Percentiles rank a stretch among this genome's conserved stretches.
Conservation (phyloP, 106 monocot species). For the Dioscorea alata region DNA sequence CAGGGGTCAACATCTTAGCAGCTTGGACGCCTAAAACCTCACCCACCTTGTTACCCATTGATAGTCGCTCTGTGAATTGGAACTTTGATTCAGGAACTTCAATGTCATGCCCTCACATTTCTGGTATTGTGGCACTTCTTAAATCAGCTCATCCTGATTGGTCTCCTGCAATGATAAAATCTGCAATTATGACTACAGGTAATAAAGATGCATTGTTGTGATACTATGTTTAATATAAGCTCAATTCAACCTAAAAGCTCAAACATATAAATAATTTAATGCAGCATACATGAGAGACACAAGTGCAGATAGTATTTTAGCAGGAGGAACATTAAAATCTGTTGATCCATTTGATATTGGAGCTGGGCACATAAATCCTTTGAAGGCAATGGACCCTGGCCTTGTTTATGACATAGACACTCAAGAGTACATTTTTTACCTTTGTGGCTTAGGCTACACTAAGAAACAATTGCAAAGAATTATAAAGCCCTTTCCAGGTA, state of each 20-base stretch:
- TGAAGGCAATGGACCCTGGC: conserved; percentile 39
- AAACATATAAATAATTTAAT: not conserved
- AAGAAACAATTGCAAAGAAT: conserved; percentile 20
- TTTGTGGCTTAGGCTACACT: conserved; percentile 52
- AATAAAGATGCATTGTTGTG: not conserved
- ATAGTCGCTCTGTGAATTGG: conserved; percentile 44
- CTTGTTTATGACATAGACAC: conserved; percentile 49
- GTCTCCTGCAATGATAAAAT: conserved; percentile 74
- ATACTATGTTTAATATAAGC: not conserved
- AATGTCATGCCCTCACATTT: conserved; percentile 67
- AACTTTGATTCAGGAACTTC: conserved; percentile 75
- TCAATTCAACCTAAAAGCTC: not conserved
- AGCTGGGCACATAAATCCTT: conserved; percentile 43
- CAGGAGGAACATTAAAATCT: conserved; percentile 46
- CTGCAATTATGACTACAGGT: conserved; percentile 81
- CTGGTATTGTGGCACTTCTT: conserved; percentile 62
- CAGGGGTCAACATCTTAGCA: conserved; percentile 73
- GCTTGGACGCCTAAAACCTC: conserved; percentile 66
- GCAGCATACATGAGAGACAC: conserved; percentile 41
- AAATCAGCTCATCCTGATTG: conserved; percentile 54
- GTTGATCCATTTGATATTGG: conserved; percentile 48
- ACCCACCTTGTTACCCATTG: conserved; percentile 41
- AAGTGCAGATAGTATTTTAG: conserved; percentile 38
- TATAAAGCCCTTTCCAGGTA: conserved; percentile 14
- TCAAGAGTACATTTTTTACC: conserved; percentile 41